These are phyloP conservation scores for Sordaria brevicollis DNA, from an alignment of 495 filamentous ascomycete species.

Conservation along the genomic window DNA sequence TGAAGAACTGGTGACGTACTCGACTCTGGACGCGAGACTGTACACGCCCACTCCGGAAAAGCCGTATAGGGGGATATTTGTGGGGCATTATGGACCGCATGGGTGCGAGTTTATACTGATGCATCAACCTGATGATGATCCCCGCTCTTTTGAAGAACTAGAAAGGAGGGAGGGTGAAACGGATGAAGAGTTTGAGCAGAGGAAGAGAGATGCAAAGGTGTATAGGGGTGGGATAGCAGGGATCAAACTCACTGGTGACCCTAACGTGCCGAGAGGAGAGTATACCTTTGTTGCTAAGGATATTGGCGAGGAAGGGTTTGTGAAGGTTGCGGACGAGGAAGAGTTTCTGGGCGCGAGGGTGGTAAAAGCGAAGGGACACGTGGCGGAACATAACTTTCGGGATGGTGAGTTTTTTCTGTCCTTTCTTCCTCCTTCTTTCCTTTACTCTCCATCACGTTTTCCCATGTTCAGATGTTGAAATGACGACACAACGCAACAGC, in stretches of 20 bases:
- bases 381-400: constrained; percentile 59
- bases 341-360: constrained; percentile 65
- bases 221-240: constrained; percentile 59
- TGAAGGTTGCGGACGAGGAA: constrained; percentile 37
- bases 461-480: neutral
- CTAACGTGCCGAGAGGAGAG: constrained; percentile 79
- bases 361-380: constrained; percentile 66
- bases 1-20: constrained; percentile 64
- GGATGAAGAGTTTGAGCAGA: constrained; percentile 24
- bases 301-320: constrained; percentile 50
- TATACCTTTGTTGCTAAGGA: constrained; percentile 70
- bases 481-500: neutral
- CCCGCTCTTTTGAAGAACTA: constrained; percentile 5
- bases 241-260: constrained; percentile 85
- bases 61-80: constrained; percentile 83
- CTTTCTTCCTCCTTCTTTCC: neutral
- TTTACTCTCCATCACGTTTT: neutral
- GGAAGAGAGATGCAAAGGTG: constrained; percentile 24
- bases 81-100: constrained; percentile 80
- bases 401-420: constrained; percentile 45
- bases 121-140: constrained; percentile 50
- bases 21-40: constrained; percentile 56
- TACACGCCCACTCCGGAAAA: constrained; percentile 73
- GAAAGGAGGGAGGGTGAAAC: constrained; percentile 24
- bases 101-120: constrained; percentile 83